A percentile compares a stretch with the other conserved stretches of the same genome.
Evolutionary conservation across 768 basidiomycete genomes (phyloP).

Genomic region (Boletus reticuloceps): DNA sequence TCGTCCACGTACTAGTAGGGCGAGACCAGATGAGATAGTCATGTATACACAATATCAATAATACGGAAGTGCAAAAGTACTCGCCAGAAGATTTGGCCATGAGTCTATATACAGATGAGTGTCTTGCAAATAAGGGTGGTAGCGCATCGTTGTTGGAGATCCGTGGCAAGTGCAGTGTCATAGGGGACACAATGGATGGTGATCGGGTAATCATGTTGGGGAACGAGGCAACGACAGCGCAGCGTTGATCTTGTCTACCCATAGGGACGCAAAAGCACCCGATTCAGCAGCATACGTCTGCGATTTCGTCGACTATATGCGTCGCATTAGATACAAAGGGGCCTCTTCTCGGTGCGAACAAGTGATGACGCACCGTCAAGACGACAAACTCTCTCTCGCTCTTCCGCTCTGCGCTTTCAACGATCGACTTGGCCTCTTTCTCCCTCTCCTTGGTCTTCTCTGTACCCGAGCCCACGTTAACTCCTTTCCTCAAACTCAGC

Average conservation of each 20-base stretch:
- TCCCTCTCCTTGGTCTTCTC: conserved; percentile 41
- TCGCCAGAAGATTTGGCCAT: background rate
- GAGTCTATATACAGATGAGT: background rate
- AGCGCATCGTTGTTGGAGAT: background rate
- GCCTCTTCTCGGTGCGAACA: background rate
- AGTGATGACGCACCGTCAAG: conserved; percentile 46
- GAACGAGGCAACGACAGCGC: conserved; percentile 22
- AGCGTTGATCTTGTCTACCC: conserved; percentile 41
- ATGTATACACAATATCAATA: background rate
- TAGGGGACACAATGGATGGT: background rate
- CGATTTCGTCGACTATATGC: conserved; percentile 44
- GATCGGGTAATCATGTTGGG: background rate
- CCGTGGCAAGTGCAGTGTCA: background rate
- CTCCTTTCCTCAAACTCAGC: conserved; percentile 36
- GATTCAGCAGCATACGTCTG: conserved; percentile 43
- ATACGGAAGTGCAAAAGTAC: background rate
- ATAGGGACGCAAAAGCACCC: conserved; percentile 31
- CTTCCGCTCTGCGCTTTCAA: conserved; percentile 50
- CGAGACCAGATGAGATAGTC: background rate
- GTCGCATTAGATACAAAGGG: background rate
- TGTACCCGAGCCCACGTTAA: background rate
- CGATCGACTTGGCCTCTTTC: conserved; percentile 43
- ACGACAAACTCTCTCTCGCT: conserved; percentile 60
- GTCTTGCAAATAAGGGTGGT: background rate
- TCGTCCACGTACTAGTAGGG: background rate